Percentiles rank a stretch among this genome's conserved stretches.
phyloP scores from a whole-genome alignment of 2,329 filamentous ascomycete species.

The Verticillium nubilum region DNA sequence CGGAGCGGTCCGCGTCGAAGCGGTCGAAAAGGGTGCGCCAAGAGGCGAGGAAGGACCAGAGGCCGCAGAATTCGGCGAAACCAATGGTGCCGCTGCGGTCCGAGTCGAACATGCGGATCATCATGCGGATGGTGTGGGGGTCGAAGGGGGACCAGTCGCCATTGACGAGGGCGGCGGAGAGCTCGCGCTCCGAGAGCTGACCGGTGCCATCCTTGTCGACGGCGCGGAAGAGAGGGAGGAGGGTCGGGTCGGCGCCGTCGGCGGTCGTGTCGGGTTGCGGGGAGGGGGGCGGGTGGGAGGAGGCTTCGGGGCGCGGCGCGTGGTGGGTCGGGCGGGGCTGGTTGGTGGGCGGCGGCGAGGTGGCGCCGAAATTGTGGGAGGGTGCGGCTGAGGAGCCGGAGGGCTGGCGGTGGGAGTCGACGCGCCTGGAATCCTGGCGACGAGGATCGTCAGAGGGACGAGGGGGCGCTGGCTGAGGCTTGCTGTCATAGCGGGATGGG shows the following conservation, averaged over 20 bases:
- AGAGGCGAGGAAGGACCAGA: constrained; percentile 93
- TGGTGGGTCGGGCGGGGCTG: constrained; percentile 32
- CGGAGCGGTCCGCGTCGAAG: constrained; percentile 82
- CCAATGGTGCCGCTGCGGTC: constrained; percentile 85
- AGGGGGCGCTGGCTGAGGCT: constrained; percentile 36
- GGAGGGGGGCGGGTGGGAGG: constrained; percentile 61
- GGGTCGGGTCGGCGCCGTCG: constrained; percentile 57
- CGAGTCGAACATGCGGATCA: constrained; percentile 99
- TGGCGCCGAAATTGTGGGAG: constrained; percentile 35
- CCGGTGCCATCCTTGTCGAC: constrained; percentile 80
- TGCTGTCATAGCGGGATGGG: constrained; percentile 39
- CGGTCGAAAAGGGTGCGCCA: constrained; percentile 95
- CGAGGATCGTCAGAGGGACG: constrained; percentile 22
- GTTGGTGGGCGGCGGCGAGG: constrained; percentile 45
- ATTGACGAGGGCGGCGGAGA: constrained; percentile 88
- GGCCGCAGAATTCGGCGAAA: constrained; percentile 91
- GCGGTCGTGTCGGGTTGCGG: constrained; percentile 45
- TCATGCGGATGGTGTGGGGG: constrained; percentile 90
- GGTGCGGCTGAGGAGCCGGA: constrained; percentile 9
- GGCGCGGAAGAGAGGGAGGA: constrained; percentile 81
- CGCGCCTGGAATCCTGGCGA: constrained; percentile 10
- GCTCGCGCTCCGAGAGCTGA: constrained; percentile 77
- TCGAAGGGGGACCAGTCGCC: constrained; percentile 95
- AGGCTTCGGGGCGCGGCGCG: constrained; percentile 47
- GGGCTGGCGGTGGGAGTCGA: constrained; percentile 7